Evolutionary conservation across 2,329 filamentous ascomycete species (phyloP).

Genomic region (Fusarium sp.): DNA sequence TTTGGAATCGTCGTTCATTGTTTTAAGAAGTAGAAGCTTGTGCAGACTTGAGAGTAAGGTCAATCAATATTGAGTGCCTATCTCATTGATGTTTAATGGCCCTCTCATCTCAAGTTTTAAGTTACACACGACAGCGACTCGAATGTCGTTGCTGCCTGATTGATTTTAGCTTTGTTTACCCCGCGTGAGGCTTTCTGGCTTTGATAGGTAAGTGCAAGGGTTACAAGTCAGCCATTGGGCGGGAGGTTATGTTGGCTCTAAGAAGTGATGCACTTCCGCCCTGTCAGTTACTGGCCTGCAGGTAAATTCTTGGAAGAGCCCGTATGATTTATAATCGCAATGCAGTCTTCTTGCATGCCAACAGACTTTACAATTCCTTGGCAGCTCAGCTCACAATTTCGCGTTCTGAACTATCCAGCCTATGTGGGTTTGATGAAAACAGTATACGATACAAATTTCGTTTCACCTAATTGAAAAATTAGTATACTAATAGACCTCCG

Average conservation of each 20-base stretch:
- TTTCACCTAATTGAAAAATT: no score
- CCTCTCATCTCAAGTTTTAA: background rate
- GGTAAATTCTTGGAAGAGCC: no score
- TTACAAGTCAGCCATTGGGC: background rate
- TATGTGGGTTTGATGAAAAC: no score
- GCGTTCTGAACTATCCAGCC: no score
- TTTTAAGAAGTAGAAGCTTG: background rate
- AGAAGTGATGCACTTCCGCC: background rate
- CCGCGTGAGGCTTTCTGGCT: background rate
- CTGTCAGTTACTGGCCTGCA: no score
- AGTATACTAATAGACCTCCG: no score
- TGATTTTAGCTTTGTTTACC: background rate
- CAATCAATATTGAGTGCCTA: background rate
- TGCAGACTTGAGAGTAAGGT: background rate
- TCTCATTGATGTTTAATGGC: background rate
- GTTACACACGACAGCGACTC: background rate
- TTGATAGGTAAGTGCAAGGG: background rate
- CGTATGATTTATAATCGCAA: no score
- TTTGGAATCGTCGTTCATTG: background rate
- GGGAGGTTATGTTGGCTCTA: background rate
- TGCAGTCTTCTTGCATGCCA: no score
- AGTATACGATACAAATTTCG: no score
- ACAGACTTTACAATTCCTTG: no score
- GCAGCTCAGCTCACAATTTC: no score
- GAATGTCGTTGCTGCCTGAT: constrained; percentile 1